Evolutionary conservation across 2,329 filamentous ascomycete genomes (phyloP).

Genomic region (Arthroderma sp.): DNA sequence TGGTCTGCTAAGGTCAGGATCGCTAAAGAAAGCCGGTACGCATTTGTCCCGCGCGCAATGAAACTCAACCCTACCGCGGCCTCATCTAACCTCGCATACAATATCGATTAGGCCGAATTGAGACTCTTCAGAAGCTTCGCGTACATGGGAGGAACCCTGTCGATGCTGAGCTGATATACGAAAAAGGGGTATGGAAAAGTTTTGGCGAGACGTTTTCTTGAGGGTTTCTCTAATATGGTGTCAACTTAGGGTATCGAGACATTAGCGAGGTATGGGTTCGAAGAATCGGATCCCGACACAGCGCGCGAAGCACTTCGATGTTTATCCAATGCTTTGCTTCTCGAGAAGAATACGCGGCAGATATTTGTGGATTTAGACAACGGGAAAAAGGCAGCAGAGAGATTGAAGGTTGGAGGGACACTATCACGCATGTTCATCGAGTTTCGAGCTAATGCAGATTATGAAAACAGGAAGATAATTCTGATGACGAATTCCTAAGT

Average conservation of each 20-base stretch:
- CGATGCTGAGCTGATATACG: constrained; percentile 71
- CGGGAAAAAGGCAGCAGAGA: constrained; percentile 53
- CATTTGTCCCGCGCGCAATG: constrained; percentile 4
- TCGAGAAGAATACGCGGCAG: constrained; percentile 55
- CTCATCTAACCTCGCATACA: constrained; percentile 2
- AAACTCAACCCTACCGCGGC: neutral
- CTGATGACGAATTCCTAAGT: constrained; percentile 75
- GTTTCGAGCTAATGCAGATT: neutral
- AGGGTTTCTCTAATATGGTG: neutral
- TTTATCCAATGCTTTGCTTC: constrained; percentile 69
- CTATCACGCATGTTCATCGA: constrained; percentile 3
- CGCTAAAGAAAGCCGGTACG: constrained; percentile 50
- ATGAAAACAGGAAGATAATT: constrained; percentile 44
- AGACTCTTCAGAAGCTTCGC: constrained; percentile 53
- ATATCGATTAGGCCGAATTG: constrained; percentile 20
- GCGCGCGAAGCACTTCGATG: constrained; percentile 68
- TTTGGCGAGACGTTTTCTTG: neutral
- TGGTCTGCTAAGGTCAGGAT: constrained; percentile 47
- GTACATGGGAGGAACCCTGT: constrained; percentile 59
- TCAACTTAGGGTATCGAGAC: constrained; percentile 55
- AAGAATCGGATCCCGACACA: constrained; percentile 47
- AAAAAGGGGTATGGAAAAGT: constrained; percentile 47
- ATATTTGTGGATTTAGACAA: constrained; percentile 59
- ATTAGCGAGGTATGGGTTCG: constrained; percentile 60
- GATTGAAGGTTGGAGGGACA: constrained; percentile 42